Percentiles rank a stretch among this genome's conserved stretches.
phyloP scores from a whole-genome alignment of 441 rosid species.

The Gossypium laxum region DNA sequence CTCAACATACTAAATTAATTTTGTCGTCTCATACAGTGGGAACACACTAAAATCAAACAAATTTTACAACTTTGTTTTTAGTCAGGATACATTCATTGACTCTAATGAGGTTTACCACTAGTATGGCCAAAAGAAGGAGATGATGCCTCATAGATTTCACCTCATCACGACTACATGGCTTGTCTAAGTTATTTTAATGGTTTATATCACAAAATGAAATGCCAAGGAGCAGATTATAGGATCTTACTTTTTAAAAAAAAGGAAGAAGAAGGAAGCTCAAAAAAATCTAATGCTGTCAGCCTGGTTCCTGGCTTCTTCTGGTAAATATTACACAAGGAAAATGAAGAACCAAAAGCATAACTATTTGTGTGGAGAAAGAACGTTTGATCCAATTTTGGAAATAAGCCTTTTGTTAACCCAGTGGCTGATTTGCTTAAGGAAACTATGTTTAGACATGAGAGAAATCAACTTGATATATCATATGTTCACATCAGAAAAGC shows the following conservation, averaged over 20 bases:
- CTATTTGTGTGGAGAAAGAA: background rate
- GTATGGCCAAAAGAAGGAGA: background rate
- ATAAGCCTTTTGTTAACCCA: background rate
- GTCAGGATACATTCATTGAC: background rate
- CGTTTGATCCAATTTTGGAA: background rate
- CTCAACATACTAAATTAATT: background rate
- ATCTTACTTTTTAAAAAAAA: background rate
- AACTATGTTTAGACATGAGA: background rate
- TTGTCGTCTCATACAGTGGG: background rate
- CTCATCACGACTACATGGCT: background rate
- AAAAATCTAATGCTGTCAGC: background rate
- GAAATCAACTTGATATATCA: background rate
- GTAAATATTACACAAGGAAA: background rate
- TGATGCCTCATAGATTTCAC: background rate
- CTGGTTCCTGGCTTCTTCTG: background rate
- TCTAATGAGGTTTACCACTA: background rate
- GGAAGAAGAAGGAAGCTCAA: background rate
- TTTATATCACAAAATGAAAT: background rate
- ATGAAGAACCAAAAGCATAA: background rate
- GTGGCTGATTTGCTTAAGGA: background rate
- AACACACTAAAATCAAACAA: background rate
- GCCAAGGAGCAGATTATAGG: background rate
- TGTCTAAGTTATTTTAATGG: background rate
- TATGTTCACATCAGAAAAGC: background rate
- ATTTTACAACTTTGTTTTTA: background rate